phyloP scores from a whole-genome alignment of 257 asterid species.

The Eustoma russellianum region DNA sequence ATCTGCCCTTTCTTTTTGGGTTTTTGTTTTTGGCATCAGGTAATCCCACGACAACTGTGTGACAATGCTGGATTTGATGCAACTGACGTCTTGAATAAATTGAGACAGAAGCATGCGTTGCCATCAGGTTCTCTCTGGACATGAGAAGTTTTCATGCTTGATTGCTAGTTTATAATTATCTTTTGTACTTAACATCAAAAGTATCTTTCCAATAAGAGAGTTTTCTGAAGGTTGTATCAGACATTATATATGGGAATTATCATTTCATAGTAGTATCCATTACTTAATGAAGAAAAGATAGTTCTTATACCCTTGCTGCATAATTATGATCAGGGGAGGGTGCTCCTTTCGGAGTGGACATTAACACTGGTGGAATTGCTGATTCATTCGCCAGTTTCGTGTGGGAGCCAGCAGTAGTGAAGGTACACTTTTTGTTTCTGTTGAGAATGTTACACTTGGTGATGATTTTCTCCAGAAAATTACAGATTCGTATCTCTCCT shows the following conservation, averaged over 20 bases:
- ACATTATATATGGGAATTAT: too few species aligned
- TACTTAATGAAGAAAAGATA: background rate
- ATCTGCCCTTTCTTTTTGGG: slow-evolving; percentile 7
- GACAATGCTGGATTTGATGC: slow-evolving; percentile 88
- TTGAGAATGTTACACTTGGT: background rate
- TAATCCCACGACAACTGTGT: slow-evolving; percentile 56
- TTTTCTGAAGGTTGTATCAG: too few species aligned
- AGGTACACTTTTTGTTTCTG: slow-evolving; percentile 29
- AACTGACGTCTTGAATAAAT: slow-evolving; percentile 88
- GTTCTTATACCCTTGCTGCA: slow-evolving; percentile 3
- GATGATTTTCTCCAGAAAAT: background rate
- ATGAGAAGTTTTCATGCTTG: background rate
- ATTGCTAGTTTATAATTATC: too few species aligned
- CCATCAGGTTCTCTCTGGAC: slow-evolving; percentile 50
- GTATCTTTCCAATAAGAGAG: too few species aligned
- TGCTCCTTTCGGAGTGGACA: slow-evolving; percentile 51
- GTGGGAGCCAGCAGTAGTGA: slow-evolving; percentile 88
- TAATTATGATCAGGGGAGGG: slow-evolving; percentile 35
- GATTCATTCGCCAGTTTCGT: slow-evolving; percentile 75
- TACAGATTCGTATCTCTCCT: background rate
- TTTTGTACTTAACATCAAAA: too few species aligned
- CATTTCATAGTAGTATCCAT: background rate
- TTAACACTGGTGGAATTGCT: slow-evolving; percentile 49
- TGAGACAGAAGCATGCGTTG: slow-evolving; percentile 92
- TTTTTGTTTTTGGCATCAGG: slow-evolving; percentile 12